Evolutionary conservation across 106 monocot species (phyloP).

Genomic region (Dioscorea alata): DNA sequence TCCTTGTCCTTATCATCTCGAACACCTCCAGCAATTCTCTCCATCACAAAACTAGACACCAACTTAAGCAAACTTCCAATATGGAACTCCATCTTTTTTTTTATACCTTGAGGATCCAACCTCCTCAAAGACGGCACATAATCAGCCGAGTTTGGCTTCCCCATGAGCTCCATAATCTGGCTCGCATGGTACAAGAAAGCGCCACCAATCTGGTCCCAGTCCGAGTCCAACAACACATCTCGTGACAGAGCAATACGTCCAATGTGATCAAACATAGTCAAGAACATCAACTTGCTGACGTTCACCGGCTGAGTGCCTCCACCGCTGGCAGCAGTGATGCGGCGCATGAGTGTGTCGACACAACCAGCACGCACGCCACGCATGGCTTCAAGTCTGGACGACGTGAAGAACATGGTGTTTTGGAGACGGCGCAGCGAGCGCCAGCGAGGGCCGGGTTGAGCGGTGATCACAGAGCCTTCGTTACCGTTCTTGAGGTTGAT

Average conservation of each 20-base stretch:
- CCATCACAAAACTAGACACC: constrained; percentile 1
- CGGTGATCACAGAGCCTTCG: constrained; percentile 24
- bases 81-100: constrained; percentile 6
- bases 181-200: constrained; percentile 14
- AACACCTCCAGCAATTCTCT: neutral
- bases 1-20: constrained; percentile 10
- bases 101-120: constrained; percentile 20
- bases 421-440: constrained; percentile 25
- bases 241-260: constrained; percentile 15
- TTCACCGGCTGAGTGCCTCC: neutral
- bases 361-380: constrained; percentile 6
- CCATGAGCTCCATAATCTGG: constrained; percentile 14
- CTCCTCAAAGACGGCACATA: constrained; percentile 5
- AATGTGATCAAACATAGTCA: constrained; percentile 6
- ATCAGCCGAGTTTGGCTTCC: constrained; percentile 18
- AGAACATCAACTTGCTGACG: constrained; percentile 7
- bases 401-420: constrained; percentile 8
- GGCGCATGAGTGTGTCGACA: constrained; percentile 5
- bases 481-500: constrained; percentile 5
- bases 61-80: neutral
- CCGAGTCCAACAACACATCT: neutral
- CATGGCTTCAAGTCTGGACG: constrained; percentile 8
- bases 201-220: neutral
- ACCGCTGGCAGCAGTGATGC: neutral
- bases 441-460: constrained; percentile 17